Percentiles rank a stretch among this genome's conserved stretches.
phyloP scores from a whole-genome alignment of 129 eudicot genomes.

The Sambucus nigra region DNA sequence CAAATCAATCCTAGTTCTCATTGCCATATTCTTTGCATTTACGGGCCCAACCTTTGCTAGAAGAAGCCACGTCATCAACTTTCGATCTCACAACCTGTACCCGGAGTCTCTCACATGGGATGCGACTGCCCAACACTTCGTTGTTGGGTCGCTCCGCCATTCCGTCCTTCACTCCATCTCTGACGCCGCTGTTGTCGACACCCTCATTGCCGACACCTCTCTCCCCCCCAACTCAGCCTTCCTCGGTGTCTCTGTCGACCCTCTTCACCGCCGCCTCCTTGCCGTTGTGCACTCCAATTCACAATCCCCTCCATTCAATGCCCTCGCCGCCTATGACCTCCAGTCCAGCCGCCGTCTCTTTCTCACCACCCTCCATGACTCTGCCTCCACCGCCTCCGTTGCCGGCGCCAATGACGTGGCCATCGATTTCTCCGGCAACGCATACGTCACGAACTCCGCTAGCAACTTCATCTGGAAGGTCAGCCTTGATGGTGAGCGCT shows the following conservation, averaged over 20 bases:
- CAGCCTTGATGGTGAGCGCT: conserved; percentile 34
- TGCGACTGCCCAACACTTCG: conserved; percentile 59
- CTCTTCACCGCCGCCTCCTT: conserved; percentile 39
- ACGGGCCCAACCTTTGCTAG: conserved; percentile 16
- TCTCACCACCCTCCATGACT: conserved; percentile 41
- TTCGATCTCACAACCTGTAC: conserved; percentile 64
- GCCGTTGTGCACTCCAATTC: conserved; percentile 39
- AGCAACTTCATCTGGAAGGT: conserved; percentile 59
- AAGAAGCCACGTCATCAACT: conserved; percentile 50
- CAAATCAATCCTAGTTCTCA: conserved; percentile 1
- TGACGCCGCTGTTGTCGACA: conserved; percentile 63
- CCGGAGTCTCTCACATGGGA: conserved; percentile 75
- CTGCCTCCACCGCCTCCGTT: conserved; percentile 12
- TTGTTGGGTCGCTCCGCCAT: conserved; percentile 54
- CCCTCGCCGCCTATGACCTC: conserved; percentile 62
- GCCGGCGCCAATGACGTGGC: conserved; percentile 59
- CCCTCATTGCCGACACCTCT: conserved; percentile 42
- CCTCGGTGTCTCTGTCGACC: conserved; percentile 65
- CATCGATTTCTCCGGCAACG: conserved; percentile 57
- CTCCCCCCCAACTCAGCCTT: conserved; percentile 51
- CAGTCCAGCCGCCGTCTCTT: conserved; percentile 36
- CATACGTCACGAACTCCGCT: conserved; percentile 70
- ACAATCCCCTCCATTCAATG: conserved; percentile 29
- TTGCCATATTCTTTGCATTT: conserved; percentile 15
- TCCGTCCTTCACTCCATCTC: conserved; percentile 56